Base-by-base conservation (phyloP, 768 basidiomycete species). In the Pisolithus microcarpus region DNA sequence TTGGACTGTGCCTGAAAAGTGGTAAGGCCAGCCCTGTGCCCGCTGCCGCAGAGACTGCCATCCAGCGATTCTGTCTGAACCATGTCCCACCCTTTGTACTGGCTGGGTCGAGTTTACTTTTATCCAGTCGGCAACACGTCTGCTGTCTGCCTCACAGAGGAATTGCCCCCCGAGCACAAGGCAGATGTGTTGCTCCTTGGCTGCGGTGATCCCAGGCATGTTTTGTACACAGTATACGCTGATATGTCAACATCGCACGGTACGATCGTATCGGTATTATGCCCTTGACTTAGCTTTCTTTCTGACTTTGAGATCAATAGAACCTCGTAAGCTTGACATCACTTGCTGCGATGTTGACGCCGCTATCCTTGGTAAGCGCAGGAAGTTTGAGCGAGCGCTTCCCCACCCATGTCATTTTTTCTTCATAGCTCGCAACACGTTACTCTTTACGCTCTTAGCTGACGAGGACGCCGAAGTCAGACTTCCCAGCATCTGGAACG, bases 71-170 rank as follows among this genome's bases (percentile, higher is more conserved):
- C 9, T 10, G 9, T 9, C 4, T 11, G 9, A 31, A 10, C 30
- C 30, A 31, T 81, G 78, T 63, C 77, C 4, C 72, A 77, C 48
- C 69, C 74, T 4, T 51, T 75, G 1, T 49, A 65, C 15, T 78
- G 74, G 71, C 74, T 71, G 3, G 70, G 65, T 7, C 72, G 69
- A 53, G 57, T 57, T 5, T 76, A 68, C 48, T 81, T 77, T 66
- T 80, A 80, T 59, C 72, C 78, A 4, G 68, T 78, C 7, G 79
- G 80, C 26, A 79, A 80, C 57, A 79, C 78, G 0, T 65, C 76
- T 9, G 72, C 80, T 2, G 61, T 73, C 7, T 75, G 66, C 52
- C 63, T 80, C 18, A 73, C 75, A 5, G 61, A 72, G 38, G 67
- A 73, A 39, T 57, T 80, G 7, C 58, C 74, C 49, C 72, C 74